A percentile compares a stretch with the other conserved stretches of the same genome.
Conservation (phyloP, 2,329 filamentous ascomycete species). For the Aphanoascus verrucosus region DNA sequence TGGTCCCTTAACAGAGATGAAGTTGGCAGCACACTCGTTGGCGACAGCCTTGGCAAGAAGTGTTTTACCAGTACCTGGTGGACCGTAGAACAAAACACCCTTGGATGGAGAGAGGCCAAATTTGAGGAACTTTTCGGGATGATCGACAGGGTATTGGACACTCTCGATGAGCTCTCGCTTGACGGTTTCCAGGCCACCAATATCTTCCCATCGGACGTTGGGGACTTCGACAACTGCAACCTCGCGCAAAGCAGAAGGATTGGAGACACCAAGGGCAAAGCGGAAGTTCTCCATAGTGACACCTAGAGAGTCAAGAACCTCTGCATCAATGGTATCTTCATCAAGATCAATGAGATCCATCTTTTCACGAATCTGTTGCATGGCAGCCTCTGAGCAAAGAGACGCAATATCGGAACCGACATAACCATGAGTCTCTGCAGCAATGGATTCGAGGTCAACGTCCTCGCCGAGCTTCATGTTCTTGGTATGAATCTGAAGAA, state of each 20-base stretch:
- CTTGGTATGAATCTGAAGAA: constrained; percentile 99
- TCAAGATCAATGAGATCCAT: constrained; percentile 99
- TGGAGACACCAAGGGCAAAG: constrained; percentile 93
- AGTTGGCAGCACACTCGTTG: constrained; percentile 98
- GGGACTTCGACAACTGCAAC: constrained; percentile 98
- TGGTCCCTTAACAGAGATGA: constrained; percentile 98
- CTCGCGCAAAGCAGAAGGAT: constrained; percentile 95
- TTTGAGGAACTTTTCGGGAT: constrained; percentile 99
- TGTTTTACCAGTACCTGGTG: constrained; percentile 99
- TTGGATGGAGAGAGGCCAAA: constrained; percentile 96
- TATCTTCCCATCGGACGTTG: constrained; percentile 99
- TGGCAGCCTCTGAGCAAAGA: constrained; percentile 95
- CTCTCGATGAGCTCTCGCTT: constrained; percentile 99
- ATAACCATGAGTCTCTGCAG: constrained; percentile 95
- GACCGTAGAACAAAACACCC: constrained; percentile 97
- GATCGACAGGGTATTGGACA: constrained; percentile 97
- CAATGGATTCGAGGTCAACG: constrained; percentile 92
- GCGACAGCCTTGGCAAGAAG: constrained; percentile 98
- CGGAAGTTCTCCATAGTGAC: constrained; percentile 99
- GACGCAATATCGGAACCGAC: constrained; percentile 97
- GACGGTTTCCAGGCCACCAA: constrained; percentile 94
- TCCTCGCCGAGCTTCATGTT: constrained; percentile 99
- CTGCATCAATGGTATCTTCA: constrained; percentile 96
- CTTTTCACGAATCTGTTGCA: constrained; percentile 99
- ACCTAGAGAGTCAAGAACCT: constrained; percentile 93